Percentiles rank a stretch among this genome's conserved stretches.
phyloP scores from a whole-genome alignment of 1,284 basidiomycete genomes.

The Leucoagaricus sp. region DNA sequence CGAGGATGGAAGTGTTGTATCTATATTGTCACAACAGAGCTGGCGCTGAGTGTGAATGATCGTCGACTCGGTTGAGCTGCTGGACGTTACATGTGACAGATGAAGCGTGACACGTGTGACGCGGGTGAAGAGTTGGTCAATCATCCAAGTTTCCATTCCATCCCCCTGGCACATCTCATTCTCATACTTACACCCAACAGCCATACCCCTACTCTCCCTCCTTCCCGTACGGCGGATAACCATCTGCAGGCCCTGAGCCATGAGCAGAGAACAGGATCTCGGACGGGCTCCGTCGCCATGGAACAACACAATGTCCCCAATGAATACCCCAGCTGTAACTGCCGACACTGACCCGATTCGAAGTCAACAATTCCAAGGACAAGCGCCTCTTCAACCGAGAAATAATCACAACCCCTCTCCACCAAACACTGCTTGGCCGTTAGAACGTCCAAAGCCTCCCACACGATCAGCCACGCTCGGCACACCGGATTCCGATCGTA shows the following conservation, averaged over 20 bases:
- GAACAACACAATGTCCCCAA: constrained; percentile 26
- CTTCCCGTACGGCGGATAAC: neutral
- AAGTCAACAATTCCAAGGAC: constrained; percentile 13
- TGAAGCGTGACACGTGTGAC: constrained; percentile 14
- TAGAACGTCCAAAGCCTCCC: constrained; percentile 54
- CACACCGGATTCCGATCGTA: constrained; percentile 53
- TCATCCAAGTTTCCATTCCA: constrained; percentile 18
- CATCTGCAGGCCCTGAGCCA: constrained; percentile 21
- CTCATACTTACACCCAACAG: constrained; percentile 8
- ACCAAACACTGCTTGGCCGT: constrained; percentile 35
- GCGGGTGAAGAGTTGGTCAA: constrained; percentile 14
- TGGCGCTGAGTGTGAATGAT: neutral
- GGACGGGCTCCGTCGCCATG: constrained; percentile 32
- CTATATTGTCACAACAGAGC: neutral
- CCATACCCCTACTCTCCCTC: constrained; percentile 1
- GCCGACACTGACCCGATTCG: constrained; percentile 23
- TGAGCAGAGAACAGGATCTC: constrained; percentile 41
- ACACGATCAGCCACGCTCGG: constrained; percentile 62
- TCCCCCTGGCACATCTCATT: constrained; percentile 13
- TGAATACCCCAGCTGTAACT: constrained; percentile 24
- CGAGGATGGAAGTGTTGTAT: neutral
- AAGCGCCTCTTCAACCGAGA: constrained; percentile 19
- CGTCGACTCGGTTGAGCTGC: neutral
- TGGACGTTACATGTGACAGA: neutral
- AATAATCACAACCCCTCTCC: constrained; percentile 37